Evolutionary conservation across 2,329 filamentous ascomycete genomes (phyloP).

Genomic region (Paraconiothyrium brasiliense): DNA sequence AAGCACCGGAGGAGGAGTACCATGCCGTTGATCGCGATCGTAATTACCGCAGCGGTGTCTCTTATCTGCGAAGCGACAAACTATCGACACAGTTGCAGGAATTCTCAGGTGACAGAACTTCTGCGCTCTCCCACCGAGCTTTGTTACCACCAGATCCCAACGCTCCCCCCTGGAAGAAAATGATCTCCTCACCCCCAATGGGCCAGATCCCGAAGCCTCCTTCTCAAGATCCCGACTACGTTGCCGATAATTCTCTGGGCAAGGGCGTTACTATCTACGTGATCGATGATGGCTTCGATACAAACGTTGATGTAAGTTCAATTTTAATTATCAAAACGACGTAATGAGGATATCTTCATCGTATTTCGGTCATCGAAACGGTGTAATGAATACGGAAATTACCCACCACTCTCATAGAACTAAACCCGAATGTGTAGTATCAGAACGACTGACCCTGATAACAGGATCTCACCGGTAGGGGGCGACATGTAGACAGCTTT

Average conservation of each 20-base stretch:
- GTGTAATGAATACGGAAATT: no score
- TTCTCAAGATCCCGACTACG: constrained; percentile 4
- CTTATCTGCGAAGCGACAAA: not conserved
- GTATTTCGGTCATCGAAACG: no score
- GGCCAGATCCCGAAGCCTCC: not conserved
- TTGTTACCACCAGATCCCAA: not conserved
- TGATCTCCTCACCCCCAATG: not conserved
- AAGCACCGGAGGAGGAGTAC: not conserved
- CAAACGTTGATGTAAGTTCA: not conserved
- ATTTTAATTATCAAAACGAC: no score
- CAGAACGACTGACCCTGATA: not conserved
- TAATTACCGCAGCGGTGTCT: not conserved
- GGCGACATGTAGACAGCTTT: not conserved
- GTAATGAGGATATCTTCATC: not conserved
- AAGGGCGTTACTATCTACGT: constrained; percentile 14
- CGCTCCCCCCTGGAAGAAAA: constrained; percentile 11
- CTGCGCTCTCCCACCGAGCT: not conserved
- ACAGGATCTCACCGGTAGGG: not conserved
- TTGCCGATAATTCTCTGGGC: constrained; percentile 11
- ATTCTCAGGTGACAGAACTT: no score
- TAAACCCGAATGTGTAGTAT: not conserved
- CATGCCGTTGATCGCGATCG: not conserved
- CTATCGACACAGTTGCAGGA: no score
- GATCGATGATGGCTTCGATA: constrained; percentile 19
- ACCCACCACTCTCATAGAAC: no score